Percentiles rank a stretch among this genome's conserved stretches.
phyloP scores from a whole-genome alignment of 163 green algal genomes.

The Chlorella variabilis region DNA sequence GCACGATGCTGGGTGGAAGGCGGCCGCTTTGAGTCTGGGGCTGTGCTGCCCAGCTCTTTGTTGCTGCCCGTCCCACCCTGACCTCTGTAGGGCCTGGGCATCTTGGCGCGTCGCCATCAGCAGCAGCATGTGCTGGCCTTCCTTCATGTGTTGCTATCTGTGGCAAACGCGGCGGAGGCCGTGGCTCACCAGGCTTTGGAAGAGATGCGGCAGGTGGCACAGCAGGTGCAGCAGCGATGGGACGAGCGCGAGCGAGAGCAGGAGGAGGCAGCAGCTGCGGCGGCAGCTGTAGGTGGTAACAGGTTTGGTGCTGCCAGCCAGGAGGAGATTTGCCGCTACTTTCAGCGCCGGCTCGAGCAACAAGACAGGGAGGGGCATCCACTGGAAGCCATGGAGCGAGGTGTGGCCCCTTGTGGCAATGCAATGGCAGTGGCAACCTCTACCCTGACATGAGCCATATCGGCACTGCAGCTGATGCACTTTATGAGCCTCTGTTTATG shows the following conservation, averaged over 20 bases:
- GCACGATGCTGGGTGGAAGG: background rate
- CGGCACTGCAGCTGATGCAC: too few species aligned
- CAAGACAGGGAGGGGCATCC: background rate
- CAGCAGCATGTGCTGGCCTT: slow-evolving; percentile 67
- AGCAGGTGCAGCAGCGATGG: slow-evolving; percentile 15
- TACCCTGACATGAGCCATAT: too few species aligned
- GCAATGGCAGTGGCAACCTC: too few species aligned
- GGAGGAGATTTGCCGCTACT: background rate
- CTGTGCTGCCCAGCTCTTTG: too few species aligned
- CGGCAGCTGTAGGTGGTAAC: background rate
- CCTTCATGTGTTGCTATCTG: slow-evolving; percentile 59
- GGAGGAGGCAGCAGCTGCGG: slow-evolving; percentile 13
- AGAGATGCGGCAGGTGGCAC: slow-evolving; percentile 32
- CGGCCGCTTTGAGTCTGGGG: background rate
- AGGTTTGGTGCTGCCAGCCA: background rate
- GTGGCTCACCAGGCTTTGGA: slow-evolving; percentile 28
- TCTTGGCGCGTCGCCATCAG: slow-evolving; percentile 63
- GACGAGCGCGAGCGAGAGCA: slow-evolving; percentile 16
- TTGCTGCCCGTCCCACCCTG: too few species aligned
- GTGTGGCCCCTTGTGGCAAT: background rate
- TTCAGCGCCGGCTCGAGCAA: background rate
- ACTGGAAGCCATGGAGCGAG: background rate
- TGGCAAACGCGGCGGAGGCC: slow-evolving; percentile 41
- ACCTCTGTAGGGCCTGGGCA: slow-evolving; percentile 63
- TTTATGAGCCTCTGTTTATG: background rate